Base-by-base conservation (phyloP, 2,329 filamentous ascomycete species). In the Trichoderma sp. region DNA sequence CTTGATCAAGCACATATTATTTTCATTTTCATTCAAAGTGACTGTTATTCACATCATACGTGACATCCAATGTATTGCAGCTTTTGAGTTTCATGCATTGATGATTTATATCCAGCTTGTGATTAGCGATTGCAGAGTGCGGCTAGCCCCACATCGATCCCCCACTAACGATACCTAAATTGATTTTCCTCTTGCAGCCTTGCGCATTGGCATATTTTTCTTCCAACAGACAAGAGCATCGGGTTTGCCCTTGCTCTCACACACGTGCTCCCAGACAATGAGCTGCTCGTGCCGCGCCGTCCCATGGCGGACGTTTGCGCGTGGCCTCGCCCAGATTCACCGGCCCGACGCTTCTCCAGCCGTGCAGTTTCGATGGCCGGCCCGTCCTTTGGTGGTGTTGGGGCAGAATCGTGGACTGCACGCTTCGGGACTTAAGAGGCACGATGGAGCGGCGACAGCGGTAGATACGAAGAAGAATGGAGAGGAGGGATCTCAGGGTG, bases 241-340 rank as follows among this genome's bases (percentile, higher is more conserved):
- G 2, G 1, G 9, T 53, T 26, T 68, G 34, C 18, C 15, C 56
- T 32, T 32, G 18, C 30, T 32, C 14, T 47, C 24, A 36, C 68
- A 51, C 68, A 53, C 66, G 26, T 32, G 66, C 67, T 64, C 39
- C 28, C 28, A 28, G 4, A 61, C 26, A 74, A 88, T 88, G 86
- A 81, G 77, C 73, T 88, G 86, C 76, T 78, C 82, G 26, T 88
- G 86, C 73, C 83, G 84, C 72, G 81, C 80, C 7, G 79, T 81
- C 34, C 81, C 86, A 9, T 77, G 86, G 75, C 80, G 81, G 69
- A 80, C 84, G n/a, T 88, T 88, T 72, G 77, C 87, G 14, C 83
- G 82, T 73, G 85, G 82, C 34, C 79, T 88, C 32, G 78, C 79
- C 3, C 82, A 84, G 74, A 76, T 83, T 32, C 82, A 85, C 71